Conservation (phyloP, 2,329 filamentous ascomycete species). For the Macrophomina phaseolina region DNA sequence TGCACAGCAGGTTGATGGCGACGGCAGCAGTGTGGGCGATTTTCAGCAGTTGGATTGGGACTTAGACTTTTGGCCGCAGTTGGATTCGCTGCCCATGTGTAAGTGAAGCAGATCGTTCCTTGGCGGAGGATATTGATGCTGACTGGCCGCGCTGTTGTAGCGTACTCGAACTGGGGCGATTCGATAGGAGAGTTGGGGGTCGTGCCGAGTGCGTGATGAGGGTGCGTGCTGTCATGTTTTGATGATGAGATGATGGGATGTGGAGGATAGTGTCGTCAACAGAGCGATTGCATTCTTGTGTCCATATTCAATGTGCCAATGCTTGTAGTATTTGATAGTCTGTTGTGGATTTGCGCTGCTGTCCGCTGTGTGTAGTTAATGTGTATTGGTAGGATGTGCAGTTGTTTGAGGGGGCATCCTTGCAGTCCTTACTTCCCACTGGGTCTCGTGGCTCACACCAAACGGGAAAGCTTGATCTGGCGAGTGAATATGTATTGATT, state of each 20-base stretch:
- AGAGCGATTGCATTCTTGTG: too few species aligned
- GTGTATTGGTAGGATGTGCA: too few species aligned
- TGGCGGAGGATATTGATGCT: background rate
- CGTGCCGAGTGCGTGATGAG: background rate
- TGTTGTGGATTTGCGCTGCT: too few species aligned
- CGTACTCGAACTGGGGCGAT: slow-evolving; percentile 11
- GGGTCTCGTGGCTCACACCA: too few species aligned
- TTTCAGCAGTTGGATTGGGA: slow-evolving; percentile 16
- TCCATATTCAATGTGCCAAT: too few species aligned
- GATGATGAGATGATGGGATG: background rate
- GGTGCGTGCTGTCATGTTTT: background rate
- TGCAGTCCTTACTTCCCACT: too few species aligned
- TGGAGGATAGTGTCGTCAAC: background rate
- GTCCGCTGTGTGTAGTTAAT: too few species aligned
- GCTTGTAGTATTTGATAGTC: too few species aligned
- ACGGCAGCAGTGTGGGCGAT: background rate
- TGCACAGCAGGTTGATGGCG: background rate
- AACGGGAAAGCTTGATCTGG: too few species aligned
- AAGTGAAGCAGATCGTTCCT: background rate
- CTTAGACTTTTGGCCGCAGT: slow-evolving; percentile 21
- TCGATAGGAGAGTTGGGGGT: slow-evolving; percentile 15
- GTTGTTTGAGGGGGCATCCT: too few species aligned
- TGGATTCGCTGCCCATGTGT: slow-evolving; percentile 25
- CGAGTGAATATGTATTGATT: too few species aligned
- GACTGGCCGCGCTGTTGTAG: background rate